phyloP scores from a whole-genome alignment of 371 early-diverging fungal genomes.

The Chytridium lagenaria region DNA sequence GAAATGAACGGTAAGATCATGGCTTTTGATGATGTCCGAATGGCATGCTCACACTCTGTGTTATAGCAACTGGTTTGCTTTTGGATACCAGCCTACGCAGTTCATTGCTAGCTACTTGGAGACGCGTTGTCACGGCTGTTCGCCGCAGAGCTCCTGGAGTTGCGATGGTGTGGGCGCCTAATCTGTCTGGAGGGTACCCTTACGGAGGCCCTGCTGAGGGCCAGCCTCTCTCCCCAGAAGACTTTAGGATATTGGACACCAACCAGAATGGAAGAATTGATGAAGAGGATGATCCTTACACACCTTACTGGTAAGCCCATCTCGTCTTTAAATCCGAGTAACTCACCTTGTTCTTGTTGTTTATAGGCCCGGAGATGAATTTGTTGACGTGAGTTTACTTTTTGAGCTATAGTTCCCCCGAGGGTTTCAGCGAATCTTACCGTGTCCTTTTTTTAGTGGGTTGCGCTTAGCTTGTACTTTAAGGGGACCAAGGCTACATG shows the following conservation, averaged over 20 bases:
- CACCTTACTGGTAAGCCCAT: slow-evolving; percentile 37
- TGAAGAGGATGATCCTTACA: slow-evolving; percentile 43
- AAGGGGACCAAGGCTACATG: slow-evolving; percentile 21
- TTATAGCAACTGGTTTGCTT: slow-evolving; percentile 35
- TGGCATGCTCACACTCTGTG: background rate
- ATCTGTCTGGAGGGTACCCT: slow-evolving; percentile 30
- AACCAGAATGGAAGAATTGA: slow-evolving; percentile 35
- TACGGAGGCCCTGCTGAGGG: slow-evolving; percentile 6
- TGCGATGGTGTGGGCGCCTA: slow-evolving; percentile 38
- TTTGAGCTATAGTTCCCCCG: background rate
- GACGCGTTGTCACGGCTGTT: background rate
- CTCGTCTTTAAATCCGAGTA: background rate
- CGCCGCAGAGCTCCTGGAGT: background rate
- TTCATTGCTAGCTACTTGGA: slow-evolving; percentile 20
- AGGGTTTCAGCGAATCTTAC: background rate
- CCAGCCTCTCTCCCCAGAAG: background rate
- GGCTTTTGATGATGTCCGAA: too few species aligned
- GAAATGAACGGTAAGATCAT: slow-evolving; percentile 39
- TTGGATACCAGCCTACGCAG: slow-evolving; percentile 19
- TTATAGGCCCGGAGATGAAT: slow-evolving; percentile 31
- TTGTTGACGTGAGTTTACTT: slow-evolving; percentile 45
- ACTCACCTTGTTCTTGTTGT: slow-evolving; percentile 41
- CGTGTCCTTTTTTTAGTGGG: slow-evolving; percentile 33
- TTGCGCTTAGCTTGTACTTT: slow-evolving; percentile 48
- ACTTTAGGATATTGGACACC: slow-evolving; percentile 37